These are phyloP conservation scores for Alternaria alternata DNA, from an alignment of 2,329 filamentous ascomycete species.

Conservation along the genomic window DNA sequence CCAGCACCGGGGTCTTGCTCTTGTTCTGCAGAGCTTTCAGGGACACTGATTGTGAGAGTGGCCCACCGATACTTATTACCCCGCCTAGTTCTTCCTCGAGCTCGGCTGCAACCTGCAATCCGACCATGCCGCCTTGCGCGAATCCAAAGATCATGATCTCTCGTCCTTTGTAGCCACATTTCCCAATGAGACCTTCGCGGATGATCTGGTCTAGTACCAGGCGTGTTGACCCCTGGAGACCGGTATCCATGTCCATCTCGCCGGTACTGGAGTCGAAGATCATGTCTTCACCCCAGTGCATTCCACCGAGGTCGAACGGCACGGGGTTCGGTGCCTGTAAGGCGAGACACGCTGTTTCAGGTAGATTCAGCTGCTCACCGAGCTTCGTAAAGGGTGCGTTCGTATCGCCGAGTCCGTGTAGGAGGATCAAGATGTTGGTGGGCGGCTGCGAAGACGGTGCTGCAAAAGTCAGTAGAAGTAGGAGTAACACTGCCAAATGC, in stretches of 20 bases:
- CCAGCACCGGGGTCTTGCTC: slow-evolving; percentile 68
- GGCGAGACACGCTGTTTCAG: slow-evolving; percentile 78
- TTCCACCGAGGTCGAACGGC: slow-evolving; percentile 72
- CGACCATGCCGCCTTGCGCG: slow-evolving; percentile 66
- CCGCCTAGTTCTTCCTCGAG: slow-evolving; percentile 61
- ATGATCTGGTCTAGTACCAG: slow-evolving; percentile 57
- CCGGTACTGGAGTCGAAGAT: slow-evolving; percentile 62
- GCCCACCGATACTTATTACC: slow-evolving; percentile 69
- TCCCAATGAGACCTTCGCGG: slow-evolving; percentile 54
- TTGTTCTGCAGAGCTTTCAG: slow-evolving; percentile 55
- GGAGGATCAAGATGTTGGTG: slow-evolving; percentile 78
- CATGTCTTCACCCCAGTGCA: slow-evolving; percentile 69
- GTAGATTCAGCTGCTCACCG: slow-evolving; percentile 73
- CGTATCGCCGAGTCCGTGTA: slow-evolving; percentile 85
- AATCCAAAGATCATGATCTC: slow-evolving; percentile 65
- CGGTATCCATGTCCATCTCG: slow-evolving; percentile 63
- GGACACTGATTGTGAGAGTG: slow-evolving; percentile 56
- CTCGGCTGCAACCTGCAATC: slow-evolving; percentile 55
- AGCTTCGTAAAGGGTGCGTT: slow-evolving; percentile 73
- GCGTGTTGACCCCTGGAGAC: slow-evolving; percentile 56
- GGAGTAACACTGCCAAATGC: neutral
- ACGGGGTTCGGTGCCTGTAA: slow-evolving; percentile 75
- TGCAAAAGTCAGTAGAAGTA: slow-evolving; percentile 27
- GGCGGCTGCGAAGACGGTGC: slow-evolving; percentile 63
- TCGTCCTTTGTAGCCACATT: slow-evolving; percentile 59